Percentiles rank a stretch among this genome's conserved stretches.
phyloP scores from a whole-genome alignment of 202 grass and related monocot genomes.

The Bolboschoenoplectus hybrid region DNA sequence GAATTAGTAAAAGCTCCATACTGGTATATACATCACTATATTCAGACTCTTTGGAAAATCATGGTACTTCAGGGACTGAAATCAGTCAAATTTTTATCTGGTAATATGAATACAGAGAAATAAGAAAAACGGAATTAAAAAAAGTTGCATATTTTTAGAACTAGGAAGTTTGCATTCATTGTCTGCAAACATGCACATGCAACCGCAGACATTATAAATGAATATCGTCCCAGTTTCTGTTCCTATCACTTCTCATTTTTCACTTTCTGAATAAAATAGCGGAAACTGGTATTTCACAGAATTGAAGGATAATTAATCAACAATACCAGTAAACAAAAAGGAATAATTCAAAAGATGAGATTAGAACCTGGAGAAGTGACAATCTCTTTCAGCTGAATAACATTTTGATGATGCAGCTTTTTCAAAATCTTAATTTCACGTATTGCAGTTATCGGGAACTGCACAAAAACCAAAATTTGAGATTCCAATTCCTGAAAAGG shows the following conservation, averaged over 20 bases:
- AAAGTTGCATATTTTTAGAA: neutral
- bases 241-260: neutral
- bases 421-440: slow-evolving; percentile 98
- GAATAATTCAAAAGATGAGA: neutral
- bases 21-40: neutral
- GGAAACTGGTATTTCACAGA: neutral
- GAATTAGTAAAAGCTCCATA: neutral
- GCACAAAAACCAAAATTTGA: slow-evolving; percentile 17
- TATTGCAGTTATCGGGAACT: slow-evolving; percentile 95
- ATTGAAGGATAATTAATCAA: neutral
- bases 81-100: neutral
- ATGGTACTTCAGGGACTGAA: neutral
- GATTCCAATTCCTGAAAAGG: neutral
- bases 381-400: slow-evolving; percentile 95
- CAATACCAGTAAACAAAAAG: neutral
- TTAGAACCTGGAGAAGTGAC: slow-evolving; percentile 88
- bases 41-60: neutral
- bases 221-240: neutral
- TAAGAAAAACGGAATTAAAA: neutral
- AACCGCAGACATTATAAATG: neutral
- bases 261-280: neutral
- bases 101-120: neutral
- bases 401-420: slow-evolving; percentile 90
- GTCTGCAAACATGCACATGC: neutral
- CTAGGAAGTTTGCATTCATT: neutral